Percentiles rank a stretch among this genome's conserved stretches.
These are phyloP conservation scores for Platanus orientalis DNA, from an alignment of 164 flowering plant genomes.

Conservation along the genomic window DNA sequence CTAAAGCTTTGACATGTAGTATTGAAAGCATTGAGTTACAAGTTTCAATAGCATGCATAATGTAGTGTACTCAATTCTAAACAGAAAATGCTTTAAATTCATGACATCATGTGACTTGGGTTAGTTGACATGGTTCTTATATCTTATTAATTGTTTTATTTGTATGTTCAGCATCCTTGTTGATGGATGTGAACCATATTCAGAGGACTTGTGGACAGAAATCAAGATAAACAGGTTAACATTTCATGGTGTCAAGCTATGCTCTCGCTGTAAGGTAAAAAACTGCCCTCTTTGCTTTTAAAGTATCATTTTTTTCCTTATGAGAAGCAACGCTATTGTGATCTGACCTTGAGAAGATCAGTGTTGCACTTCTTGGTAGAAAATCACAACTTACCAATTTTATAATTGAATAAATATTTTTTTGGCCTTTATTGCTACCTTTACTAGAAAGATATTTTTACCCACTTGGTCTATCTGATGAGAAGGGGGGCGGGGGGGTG, in stretches of 20 bases:
- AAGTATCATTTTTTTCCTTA: no score
- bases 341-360: no score
- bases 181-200: conserved; percentile 78
- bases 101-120: neutral
- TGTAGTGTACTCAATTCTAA: neutral
- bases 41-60: neutral
- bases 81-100: neutral
- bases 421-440: no score
- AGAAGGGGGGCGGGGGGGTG: no score
- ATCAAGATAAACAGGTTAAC: conserved; percentile 47
- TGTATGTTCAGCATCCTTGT: conserved; percentile 63
- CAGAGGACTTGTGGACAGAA: conserved; percentile 87
- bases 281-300: no score
- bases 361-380: no score
- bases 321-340: no score
- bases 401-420: no score
- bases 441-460: no score
- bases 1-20: neutral
- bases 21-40: neutral
- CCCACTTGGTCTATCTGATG: no score
- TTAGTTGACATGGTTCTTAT: neutral
- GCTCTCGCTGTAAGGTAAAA: conserved; percentile 87
- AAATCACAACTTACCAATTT: no score
- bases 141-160: conserved; percentile 6
- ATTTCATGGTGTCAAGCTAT: conserved; percentile 77